These are phyloP conservation scores for Camellia granthamiana DNA, from an alignment of 148 eudicot species.

Conservation along the genomic window DNA sequence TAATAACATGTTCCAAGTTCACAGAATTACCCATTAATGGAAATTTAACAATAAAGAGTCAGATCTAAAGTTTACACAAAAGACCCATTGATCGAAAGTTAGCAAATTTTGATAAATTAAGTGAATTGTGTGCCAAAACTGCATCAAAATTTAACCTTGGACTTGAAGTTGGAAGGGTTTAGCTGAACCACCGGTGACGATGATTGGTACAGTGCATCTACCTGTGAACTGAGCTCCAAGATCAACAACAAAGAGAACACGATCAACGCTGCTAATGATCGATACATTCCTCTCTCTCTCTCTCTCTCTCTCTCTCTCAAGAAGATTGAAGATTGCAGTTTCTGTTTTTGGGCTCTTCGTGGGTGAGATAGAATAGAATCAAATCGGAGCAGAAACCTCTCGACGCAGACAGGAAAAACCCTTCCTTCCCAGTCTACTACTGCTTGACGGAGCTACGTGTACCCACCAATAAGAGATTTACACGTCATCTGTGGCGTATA, in stretches of 20 bases:
- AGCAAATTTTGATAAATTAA: background rate
- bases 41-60: background rate
- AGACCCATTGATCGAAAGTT: background rate
- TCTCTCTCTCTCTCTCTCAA: slow-evolving; percentile 9
- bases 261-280: slow-evolving; percentile 10
- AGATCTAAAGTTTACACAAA: slow-evolving; percentile 1
- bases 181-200: slow-evolving; percentile 89
- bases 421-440: slow-evolving; percentile 6
- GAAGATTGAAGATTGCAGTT: background rate
- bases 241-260: slow-evolving; percentile 9
- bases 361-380: background rate
- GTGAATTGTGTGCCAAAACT: background rate
- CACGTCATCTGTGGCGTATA: slow-evolving; percentile 22
- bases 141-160: slow-evolving; percentile 51
- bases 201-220: slow-evolving; percentile 63
- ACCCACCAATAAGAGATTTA: slow-evolving; percentile 26
- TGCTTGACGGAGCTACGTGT: slow-evolving; percentile 36
- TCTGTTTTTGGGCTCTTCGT: background rate
- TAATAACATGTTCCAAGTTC: background rate
- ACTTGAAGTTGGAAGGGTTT: slow-evolving; percentile 75
- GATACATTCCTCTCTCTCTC: slow-evolving; percentile 1
- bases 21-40: background rate
- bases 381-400: slow-evolving; percentile 14
- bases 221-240: slow-evolving; percentile 19
- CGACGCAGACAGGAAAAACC: slow-evolving; percentile 26